Conservation (phyloP, 805 yeast species). For the Yamadazyma phyllophila region DNA sequence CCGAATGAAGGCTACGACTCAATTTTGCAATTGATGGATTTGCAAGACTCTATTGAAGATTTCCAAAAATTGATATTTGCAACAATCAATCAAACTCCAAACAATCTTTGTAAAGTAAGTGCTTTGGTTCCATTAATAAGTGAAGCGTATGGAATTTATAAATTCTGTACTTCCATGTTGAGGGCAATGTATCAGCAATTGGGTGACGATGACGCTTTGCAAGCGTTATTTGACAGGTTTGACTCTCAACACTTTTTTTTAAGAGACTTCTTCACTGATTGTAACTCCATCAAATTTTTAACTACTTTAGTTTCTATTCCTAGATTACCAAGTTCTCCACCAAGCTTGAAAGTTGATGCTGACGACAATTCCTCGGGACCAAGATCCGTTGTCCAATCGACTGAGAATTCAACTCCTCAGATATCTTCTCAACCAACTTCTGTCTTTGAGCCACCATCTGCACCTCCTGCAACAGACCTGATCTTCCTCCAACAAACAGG, state of each 20-base stretch:
- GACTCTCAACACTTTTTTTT: constrained; percentile 68
- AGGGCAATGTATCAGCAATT: constrained; percentile 79
- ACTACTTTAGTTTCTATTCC: constrained; percentile 82
- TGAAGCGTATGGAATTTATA: constrained; percentile 90
- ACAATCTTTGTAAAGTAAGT: constrained; percentile 74
- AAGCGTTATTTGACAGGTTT: constrained; percentile 70
- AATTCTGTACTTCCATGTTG: constrained; percentile 85
- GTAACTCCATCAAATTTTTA: constrained; percentile 78
- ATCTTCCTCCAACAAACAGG: constrained; percentile 55
- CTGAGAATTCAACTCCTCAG: constrained; percentile 29
- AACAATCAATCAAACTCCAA: constrained; percentile 56
- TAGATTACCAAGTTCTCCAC: constrained; percentile 56
- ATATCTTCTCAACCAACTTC: constrained; percentile 47
- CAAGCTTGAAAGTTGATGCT: constrained; percentile 48
- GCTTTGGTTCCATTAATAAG: constrained; percentile 88
- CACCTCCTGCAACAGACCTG: constrained; percentile 36
- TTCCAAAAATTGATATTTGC: constrained; percentile 76
- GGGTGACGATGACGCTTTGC: constrained; percentile 71
- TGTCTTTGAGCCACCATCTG: constrained; percentile 27
- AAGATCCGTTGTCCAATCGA: constrained; percentile 20
- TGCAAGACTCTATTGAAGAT: constrained; percentile 82
- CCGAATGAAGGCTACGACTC: constrained; percentile 96
- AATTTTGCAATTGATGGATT: constrained; percentile 75
- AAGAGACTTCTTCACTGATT: constrained; percentile 84
- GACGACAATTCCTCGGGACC: constrained; percentile 30